Evolutionary conservation across 2,329 filamentous ascomycete genomes (phyloP).

Genomic region (Cytospora piceae): DNA sequence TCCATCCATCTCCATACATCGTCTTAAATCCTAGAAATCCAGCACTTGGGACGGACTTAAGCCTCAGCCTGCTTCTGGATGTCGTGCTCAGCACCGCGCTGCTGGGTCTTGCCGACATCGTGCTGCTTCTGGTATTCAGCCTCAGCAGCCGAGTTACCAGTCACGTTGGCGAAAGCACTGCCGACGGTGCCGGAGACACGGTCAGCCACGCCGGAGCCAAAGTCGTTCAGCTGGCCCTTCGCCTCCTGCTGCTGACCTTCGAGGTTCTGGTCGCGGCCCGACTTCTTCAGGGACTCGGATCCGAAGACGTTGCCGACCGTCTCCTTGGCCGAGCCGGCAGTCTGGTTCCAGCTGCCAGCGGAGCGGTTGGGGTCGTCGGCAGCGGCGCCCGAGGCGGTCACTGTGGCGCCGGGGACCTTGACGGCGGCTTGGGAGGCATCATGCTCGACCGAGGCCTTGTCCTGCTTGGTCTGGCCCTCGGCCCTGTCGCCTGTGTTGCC

Average conservation of each 20-base stretch:
- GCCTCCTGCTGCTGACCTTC: conserved; percentile 83
- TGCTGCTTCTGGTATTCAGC: conserved; percentile 69
- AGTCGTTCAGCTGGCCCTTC: conserved; percentile 77
- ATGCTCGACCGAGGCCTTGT: conserved; percentile 67
- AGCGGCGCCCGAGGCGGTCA: conserved; percentile 71
- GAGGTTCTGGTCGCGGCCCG: conserved; percentile 77
- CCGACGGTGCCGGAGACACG: conserved; percentile 75
- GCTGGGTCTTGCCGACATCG: conserved; percentile 77
- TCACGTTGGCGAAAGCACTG: conserved; percentile 70
- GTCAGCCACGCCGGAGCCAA: conserved; percentile 67
- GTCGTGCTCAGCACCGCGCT: conserved; percentile 82
- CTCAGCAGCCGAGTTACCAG: conserved; percentile 70
- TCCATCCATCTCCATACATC: not conserved
- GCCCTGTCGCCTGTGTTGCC: conserved; percentile 71
- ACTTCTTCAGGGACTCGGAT: conserved; percentile 72
- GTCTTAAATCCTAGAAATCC: not conserved
- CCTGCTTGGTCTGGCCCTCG: conserved; percentile 67
- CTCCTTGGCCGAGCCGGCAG: conserved; percentile 84
- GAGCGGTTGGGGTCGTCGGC: conserved; percentile 74
- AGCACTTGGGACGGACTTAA: conserved; percentile 3
- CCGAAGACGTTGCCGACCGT: conserved; percentile 75
- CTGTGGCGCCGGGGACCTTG: conserved; percentile 73
- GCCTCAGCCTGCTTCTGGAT: conserved; percentile 72
- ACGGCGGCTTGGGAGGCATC: conserved; percentile 74
- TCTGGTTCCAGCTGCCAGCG: conserved; percentile 83